Conservation (phyloP, 164 flowering plant genomes). For the Magnolia officinalis region DNA sequence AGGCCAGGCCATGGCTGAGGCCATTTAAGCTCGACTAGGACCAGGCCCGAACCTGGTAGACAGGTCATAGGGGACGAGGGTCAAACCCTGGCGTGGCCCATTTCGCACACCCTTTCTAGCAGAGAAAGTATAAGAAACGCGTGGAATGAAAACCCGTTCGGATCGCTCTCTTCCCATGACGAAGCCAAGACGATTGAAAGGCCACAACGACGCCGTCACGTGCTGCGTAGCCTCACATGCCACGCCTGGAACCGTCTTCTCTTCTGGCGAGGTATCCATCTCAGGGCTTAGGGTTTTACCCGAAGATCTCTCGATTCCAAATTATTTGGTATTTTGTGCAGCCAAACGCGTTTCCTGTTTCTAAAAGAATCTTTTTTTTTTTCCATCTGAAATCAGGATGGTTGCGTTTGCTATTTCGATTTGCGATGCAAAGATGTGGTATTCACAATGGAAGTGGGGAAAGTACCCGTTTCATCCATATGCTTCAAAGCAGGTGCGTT, state of each 20-base stretch:
- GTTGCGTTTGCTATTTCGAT: slow-evolving; percentile 83
- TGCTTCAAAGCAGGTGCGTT: slow-evolving; percentile 79
- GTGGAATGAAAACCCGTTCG: not conserved
- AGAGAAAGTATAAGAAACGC: no score
- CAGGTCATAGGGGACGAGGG: not conserved
- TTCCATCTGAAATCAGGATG: slow-evolving; percentile 50
- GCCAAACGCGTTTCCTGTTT: not conserved
- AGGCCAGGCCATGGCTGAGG: not conserved
- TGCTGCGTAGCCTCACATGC: slow-evolving; percentile 73
- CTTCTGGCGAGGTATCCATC: slow-evolving; percentile 67
- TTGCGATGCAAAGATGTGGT: slow-evolving; percentile 77
- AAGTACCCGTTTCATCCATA: slow-evolving; percentile 60
- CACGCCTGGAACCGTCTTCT: slow-evolving; percentile 62
- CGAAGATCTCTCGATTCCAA: not conserved
- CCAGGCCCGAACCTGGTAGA: not conserved
- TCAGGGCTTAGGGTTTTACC: not conserved
- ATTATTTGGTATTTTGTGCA: not conserved
- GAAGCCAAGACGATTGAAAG: slow-evolving; percentile 69
- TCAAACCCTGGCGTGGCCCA: no score
- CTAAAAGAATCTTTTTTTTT: not conserved
- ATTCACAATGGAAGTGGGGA: slow-evolving; percentile 47
- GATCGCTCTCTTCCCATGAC: not conserved
- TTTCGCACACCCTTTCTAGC: no score
- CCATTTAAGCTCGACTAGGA: not conserved
- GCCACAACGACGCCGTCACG: slow-evolving; percentile 74